Evolutionary conservation across 768 basidiomycete genomes (phyloP).

Genomic region (Leccinum broughii): DNA sequence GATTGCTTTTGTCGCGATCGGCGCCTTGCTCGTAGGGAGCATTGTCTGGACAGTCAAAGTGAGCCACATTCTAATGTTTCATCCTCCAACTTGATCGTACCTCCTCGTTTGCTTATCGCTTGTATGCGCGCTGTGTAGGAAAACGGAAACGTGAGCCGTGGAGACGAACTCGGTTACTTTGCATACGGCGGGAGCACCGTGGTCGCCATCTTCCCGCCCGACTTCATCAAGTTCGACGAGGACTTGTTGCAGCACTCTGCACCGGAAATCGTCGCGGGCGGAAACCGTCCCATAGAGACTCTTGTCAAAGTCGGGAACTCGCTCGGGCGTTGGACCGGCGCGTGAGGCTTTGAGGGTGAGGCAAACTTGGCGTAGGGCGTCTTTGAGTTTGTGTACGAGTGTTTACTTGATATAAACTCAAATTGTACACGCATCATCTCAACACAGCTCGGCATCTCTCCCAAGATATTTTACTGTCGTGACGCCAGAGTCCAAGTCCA

Average conservation of each 20-base stretch:
- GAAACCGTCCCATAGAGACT: constrained; percentile 55
- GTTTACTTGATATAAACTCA: not conserved
- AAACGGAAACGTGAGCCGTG: constrained; percentile 54
- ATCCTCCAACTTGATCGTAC: not conserved
- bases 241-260: constrained; percentile 61
- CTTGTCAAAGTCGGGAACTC: constrained; percentile 50
- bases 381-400: not conserved
- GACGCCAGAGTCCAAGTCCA: too few relatives aligned
- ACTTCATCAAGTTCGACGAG: constrained; percentile 55
- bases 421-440: too few relatives aligned
- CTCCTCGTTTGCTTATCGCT: constrained; percentile 4
- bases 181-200: constrained; percentile 80
- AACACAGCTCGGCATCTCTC: too few relatives aligned
- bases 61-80: not conserved
- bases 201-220: constrained; percentile 58
- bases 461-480: too few relatives aligned
- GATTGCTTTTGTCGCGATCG: constrained; percentile 73
- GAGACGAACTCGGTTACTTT: constrained; percentile 67
- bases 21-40: constrained; percentile 79
- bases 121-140: constrained; percentile 28
- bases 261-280: not conserved
- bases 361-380: not conserved
- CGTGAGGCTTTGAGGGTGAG: constrained; percentile 4
- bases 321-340: constrained; percentile 25
- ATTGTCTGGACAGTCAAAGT: constrained; percentile 59